These are phyloP conservation scores for Trametes polyzona DNA, from an alignment of 1,284 basidiomycete genomes.

Conservation along the genomic window DNA sequence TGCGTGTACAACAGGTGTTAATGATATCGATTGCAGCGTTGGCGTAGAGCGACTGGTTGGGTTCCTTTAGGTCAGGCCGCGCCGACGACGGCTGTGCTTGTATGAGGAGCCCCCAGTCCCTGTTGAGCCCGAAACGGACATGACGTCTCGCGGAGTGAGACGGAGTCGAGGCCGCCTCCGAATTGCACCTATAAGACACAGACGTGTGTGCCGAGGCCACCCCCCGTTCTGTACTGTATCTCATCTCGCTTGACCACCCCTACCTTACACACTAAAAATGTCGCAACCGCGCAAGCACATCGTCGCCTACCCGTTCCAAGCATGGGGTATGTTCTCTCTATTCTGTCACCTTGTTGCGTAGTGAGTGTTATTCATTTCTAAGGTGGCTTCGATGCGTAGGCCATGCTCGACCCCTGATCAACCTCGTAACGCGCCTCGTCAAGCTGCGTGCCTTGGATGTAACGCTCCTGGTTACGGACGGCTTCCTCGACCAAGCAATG, in stretches of 20 bases:
- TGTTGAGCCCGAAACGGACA: too few relatives aligned
- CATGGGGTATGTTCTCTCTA: background rate
- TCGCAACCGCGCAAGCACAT: background rate
- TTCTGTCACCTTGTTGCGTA: too few relatives aligned
- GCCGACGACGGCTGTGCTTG: too few relatives aligned
- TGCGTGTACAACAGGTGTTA: too few relatives aligned
- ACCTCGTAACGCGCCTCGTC: constrained; percentile 1
- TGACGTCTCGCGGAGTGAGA: too few relatives aligned
- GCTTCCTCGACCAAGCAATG: background rate
- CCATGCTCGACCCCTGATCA: constrained; percentile 7
- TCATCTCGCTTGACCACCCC: background rate
- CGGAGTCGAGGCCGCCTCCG: too few relatives aligned
- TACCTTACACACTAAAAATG: background rate
- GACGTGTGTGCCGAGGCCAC: too few relatives aligned
- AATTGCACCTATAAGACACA: too few relatives aligned
- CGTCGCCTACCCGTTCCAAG: constrained; percentile 1
- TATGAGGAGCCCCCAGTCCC: too few relatives aligned
- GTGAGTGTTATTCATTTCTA: background rate
- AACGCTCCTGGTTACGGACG: background rate
- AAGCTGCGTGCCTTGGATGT: background rate
- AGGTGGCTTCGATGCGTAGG: background rate
- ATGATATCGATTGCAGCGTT: too few relatives aligned
- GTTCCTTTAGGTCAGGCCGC: too few relatives aligned
- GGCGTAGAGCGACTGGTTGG: too few relatives aligned
- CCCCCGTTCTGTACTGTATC: background rate